phyloP scores from a whole-genome alignment of 1,284 basidiomycete genomes.

The Erythrobasidium hasegawianum region DNA sequence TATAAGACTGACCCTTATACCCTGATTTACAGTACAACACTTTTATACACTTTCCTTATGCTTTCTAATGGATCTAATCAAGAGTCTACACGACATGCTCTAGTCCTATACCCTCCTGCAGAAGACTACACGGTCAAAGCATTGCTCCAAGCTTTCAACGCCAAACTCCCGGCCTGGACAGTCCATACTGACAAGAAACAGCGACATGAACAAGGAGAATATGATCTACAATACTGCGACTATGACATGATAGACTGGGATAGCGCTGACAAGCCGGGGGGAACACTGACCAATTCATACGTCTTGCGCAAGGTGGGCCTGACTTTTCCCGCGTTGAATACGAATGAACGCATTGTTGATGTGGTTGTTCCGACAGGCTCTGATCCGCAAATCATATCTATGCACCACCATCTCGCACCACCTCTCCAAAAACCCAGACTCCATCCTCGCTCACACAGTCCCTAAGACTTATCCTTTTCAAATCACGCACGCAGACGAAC shows the following conservation, averaged over 20 bases:
- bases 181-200: conserved; percentile 7
- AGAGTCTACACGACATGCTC: conserved; percentile 2
- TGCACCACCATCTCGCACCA: conserved; percentile 72
- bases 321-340: conserved; percentile 43
- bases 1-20: too few relatives aligned
- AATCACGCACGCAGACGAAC: conserved; percentile 85
- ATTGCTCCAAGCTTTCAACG: conserved; percentile 25
- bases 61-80: background rate
- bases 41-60: background rate
- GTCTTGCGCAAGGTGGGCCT: conserved; percentile 44
- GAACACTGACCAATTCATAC: conserved; percentile 39
- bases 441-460: conserved; percentile 57
- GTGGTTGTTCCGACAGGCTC: conserved; percentile 48
- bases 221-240: conserved; percentile 42
- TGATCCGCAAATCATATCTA: conserved; percentile 93
- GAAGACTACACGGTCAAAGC: conserved; percentile 14
- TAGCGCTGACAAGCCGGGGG: conserved; percentile 15
- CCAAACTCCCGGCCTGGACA: conserved; percentile 21
- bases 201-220: background rate
- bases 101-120: conserved; percentile 19
- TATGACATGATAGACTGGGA: conserved; percentile 44
- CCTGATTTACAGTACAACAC: too few relatives aligned
- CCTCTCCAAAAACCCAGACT: conserved; percentile 64
- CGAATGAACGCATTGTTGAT: conserved; percentile 37
- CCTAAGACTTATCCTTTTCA: conserved; percentile 86